Evolutionary conservation across 352 stramenopile genomes (phyloP).

Genomic region (Thraustotheca clavata): DNA sequence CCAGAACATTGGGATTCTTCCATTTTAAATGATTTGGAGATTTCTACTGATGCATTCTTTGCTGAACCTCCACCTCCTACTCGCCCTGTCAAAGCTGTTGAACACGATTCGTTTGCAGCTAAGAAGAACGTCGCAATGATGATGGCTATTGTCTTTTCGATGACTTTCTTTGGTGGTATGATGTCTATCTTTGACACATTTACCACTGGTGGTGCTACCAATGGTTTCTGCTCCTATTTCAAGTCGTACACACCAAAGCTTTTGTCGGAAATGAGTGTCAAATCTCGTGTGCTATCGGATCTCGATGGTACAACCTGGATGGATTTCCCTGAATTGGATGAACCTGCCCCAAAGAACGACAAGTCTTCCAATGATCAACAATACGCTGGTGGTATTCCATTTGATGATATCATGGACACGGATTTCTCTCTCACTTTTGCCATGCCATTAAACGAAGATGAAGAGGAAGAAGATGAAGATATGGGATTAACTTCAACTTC

Average conservation of each 20-base stretch:
- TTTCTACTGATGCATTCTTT: constrained; percentile 12
- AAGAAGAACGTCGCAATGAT: constrained; percentile 88
- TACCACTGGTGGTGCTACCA: constrained; percentile 40
- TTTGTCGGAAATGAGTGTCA: constrained; percentile 78
- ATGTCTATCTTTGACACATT: constrained; percentile 56
- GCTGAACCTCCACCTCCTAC: background rate
- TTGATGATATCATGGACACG: constrained; percentile 64
- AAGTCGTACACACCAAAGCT: constrained; percentile 63
- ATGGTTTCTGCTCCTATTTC: constrained; percentile 76
- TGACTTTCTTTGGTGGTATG: constrained; percentile 74
- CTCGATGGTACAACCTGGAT: constrained; percentile 87
- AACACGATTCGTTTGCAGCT: constrained; percentile 32
- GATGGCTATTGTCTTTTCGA: constrained; percentile 82
- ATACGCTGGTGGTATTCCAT: constrained; percentile 36
- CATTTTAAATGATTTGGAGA: constrained; percentile 21
- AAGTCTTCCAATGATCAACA: constrained; percentile 40
- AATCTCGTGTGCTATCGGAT: constrained; percentile 72
- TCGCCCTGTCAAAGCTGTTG: constrained; percentile 6
- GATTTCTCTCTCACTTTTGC: constrained; percentile 59
- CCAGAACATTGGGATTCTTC: constrained; percentile 21
- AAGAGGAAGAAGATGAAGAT: constrained; percentile 43
- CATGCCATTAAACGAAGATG: constrained; percentile 37
- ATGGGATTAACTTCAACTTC: background rate
- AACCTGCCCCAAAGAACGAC: constrained; percentile 21
- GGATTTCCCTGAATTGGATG: constrained; percentile 66